Evolutionary conservation across 1,284 basidiomycete genomes (phyloP).

Genomic region (Porogramme epimiltina): DNA sequence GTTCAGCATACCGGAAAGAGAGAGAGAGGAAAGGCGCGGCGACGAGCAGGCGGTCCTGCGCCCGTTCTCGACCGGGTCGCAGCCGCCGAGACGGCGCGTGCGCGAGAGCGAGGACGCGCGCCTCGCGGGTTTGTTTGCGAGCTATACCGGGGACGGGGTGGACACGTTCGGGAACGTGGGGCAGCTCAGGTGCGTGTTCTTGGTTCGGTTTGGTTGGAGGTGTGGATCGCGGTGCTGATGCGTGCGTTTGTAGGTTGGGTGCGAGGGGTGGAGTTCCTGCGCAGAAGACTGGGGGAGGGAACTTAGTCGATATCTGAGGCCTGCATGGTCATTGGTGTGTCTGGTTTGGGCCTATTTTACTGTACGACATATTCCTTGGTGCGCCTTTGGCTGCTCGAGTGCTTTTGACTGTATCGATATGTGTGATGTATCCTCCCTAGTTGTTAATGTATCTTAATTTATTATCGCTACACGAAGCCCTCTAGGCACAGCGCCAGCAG

Average conservation of each 20-base stretch:
- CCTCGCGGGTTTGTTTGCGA: conserved; percentile 28
- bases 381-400: too few relatives aligned
- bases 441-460: background rate
- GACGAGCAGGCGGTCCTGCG: conserved; percentile 27
- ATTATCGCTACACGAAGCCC: background rate
- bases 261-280: conserved; percentile 56
- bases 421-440: background rate
- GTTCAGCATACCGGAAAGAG: conserved; percentile 18
- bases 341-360: background rate
- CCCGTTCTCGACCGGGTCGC: conserved; percentile 24
- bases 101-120: conserved; percentile 54
- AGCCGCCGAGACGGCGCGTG: conserved; percentile 26
- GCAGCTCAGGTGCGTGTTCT: conserved; percentile 51
- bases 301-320: background rate
- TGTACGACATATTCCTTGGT: background rate
- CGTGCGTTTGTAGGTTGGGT: conserved; percentile 50
- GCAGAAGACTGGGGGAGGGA: conserved; percentile 54
- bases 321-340: too few relatives aligned
- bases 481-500: too few relatives aligned
- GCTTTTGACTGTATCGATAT: background rate
- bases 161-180: conserved; percentile 38
- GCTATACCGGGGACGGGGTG: conserved; percentile 30
- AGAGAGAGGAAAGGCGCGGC: background rate
- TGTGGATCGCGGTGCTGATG: conserved; percentile 46
- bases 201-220: conserved; percentile 76